phyloP scores from a whole-genome alignment of 140 eudicot genomes.

The Flaveria floridana region DNA sequence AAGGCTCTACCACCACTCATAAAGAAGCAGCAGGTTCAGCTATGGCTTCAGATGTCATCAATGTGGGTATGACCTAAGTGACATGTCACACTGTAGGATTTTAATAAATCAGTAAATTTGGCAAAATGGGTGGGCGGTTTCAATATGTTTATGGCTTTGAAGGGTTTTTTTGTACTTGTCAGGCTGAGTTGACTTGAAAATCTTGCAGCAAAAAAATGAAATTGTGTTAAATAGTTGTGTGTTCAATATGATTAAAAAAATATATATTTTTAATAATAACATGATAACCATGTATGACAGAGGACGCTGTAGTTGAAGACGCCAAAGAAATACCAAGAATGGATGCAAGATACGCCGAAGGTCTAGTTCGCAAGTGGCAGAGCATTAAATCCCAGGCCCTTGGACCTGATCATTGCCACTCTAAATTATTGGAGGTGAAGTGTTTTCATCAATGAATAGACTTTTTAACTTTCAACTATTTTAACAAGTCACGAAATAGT shows the following conservation, averaged over 20 bases:
- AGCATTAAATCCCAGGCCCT: slow-evolving; percentile 79
- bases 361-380: slow-evolving; percentile 93
- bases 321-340: slow-evolving; percentile 65
- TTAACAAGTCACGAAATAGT: not conserved
- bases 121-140: not conserved
- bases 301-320: slow-evolving; percentile 46
- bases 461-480: not conserved
- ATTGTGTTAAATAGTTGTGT: not conserved
- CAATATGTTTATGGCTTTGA: not conserved
- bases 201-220: not conserved
- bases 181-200: not conserved
- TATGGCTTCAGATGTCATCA: slow-evolving; percentile 65
- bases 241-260: not conserved
- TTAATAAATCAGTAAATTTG: not conserved
- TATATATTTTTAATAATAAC: not conserved
- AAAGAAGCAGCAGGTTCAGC: slow-evolving; percentile 48
- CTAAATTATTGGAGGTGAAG: slow-evolving; percentile 72
- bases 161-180: not conserved
- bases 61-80: slow-evolving; percentile 63
- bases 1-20: slow-evolving; percentile 31
- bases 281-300: slow-evolving; percentile 37
- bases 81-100: slow-evolving; percentile 11
- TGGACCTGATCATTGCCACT: slow-evolving; percentile 74
- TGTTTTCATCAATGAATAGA: slow-evolving; percentile 2
- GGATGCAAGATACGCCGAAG: slow-evolving; percentile 92